Base-by-base conservation (phyloP, 805 yeast genomes). In the Wickerhamomyces xylosicus region DNA sequence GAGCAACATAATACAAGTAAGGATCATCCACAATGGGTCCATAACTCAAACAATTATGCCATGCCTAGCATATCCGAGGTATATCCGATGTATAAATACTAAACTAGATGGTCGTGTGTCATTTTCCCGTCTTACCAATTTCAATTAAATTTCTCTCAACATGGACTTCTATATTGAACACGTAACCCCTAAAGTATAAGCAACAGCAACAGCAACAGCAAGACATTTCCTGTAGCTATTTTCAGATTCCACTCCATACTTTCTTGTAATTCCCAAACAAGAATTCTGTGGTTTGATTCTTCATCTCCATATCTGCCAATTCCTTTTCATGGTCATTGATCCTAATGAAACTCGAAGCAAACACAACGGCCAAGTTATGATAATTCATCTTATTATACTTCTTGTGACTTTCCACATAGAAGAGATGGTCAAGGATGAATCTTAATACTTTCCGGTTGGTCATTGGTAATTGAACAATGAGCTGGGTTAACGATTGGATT, bases 321-420 rank as follows among this genome's bases (percentile, higher is more conserved):
- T 92, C 98, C 39, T 79, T 72, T 47, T 82, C 86, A 7, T 95
- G 89, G 32, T 77, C 70, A 42, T 69, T 63, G 50, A 86, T 95
- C 36, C 95, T 70, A 0, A 87, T 80, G 34, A 92, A 62, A 7
- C 96, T 86, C 3, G 98, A 97, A 2, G 96, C 95, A 67, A 92
- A 92, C 7, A 90, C 96, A 34, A 92, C 85, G 0, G 95, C 79
- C 38, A 92, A 61, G 52, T 92, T 87, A 58, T 78, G 78, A 49
- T 72, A 66, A 33, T 73, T 84, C 98, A 92, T 92, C 57, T 89
- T 70, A 56, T 89, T 92, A 34, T 60, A 54, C 11, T 58, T 58
- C 34, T 74, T 66, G 54, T 69, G 66, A 20, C 63, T 57, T 31
- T 76, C 73, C 25, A 92, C 79, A 40, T 64, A 59, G 35, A 67